Base-by-base conservation (phyloP, 2,329 filamentous ascomycete genomes). In the Periconia macrospinosa region DNA sequence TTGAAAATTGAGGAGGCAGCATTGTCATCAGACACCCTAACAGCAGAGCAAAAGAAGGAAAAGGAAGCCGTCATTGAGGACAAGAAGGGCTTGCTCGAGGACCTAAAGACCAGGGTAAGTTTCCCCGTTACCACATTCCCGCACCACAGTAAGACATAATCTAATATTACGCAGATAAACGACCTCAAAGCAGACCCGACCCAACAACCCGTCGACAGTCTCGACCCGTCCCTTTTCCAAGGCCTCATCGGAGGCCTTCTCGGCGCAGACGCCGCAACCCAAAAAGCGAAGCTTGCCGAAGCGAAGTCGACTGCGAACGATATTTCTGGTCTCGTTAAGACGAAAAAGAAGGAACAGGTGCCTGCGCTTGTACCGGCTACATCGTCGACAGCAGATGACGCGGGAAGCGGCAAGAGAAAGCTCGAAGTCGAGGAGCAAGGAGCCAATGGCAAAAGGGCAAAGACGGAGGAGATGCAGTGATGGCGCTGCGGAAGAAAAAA, bases 251-350 rank as follows among this genome's bases (percentile, higher is more conserved):
- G 87, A 52, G 80, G 83, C 18, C 79, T 85, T 41, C 72, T 88
- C 5, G 87, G 87, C 53, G 84, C 87, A 66, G 82, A 84, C 35
- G 78, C 84, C 2, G 79, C 78, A 1, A 80, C 86, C 51, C 83
- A 85, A 48, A 80, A 85, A 59, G 86, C 85, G 20, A 81, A 84
- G 59, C 79, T 91, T 44, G 85, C 88, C 44, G 87, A 92, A 68
- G 89, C 87, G 27, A 89, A 86, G 64, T 88, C 87, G 75, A 82
- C 78, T 8, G 90, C 90, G 7, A 91, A 83, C 15, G 90, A 94
- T 67, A 77, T 95, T 14, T 85, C 83, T 0, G 83, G 86, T n/a
- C 78, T 93, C 44, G 87, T 93, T 42, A 86, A 88, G 69, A 85
- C 86, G 67, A 92, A 83, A 71, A 78, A 76, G 59, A 92, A 84